Percentiles rank a stretch among this genome's conserved stretches.
Conservation (phyloP, 305 asterid genomes). For the Solanum aculeatissimum region DNA sequence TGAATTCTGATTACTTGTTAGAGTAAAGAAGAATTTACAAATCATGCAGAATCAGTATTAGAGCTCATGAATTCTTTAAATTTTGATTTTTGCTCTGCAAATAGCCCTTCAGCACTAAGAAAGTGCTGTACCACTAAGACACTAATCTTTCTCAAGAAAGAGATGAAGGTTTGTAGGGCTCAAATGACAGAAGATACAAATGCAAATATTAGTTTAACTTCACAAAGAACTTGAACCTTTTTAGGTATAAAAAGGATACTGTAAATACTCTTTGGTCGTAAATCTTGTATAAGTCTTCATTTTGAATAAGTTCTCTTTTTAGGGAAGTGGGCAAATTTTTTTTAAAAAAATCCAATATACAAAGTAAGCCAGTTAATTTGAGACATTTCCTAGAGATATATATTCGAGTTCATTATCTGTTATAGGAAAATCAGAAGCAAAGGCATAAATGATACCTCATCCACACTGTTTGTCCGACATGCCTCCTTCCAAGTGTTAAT, state of each 20-base stretch:
- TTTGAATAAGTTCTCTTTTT: neutral
- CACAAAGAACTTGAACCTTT: neutral
- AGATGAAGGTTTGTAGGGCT: neutral
- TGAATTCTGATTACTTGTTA: neutral
- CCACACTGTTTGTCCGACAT: slow-evolving; percentile 32
- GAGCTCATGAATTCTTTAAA: neutral
- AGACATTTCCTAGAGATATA: neutral
- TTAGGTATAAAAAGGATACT: neutral
- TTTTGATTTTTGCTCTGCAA: neutral
- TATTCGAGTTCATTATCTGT: neutral
- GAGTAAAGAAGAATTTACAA: neutral
- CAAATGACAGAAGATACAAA: neutral
- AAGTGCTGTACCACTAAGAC: neutral
- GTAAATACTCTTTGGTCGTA: neutral
- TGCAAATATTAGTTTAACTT: neutral
- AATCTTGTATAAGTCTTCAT: neutral
- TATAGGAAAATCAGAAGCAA: neutral
- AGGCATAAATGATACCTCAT: slow-evolving; percentile 41
- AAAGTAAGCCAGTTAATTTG: neutral
- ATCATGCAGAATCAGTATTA: neutral
- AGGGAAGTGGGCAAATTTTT: neutral
- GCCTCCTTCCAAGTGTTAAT: slow-evolving; percentile 77
- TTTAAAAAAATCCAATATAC: neutral
- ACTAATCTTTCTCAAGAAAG: neutral
- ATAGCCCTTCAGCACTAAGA: neutral